These are phyloP conservation scores for Eucalyptus pauciflora DNA, from an alignment of 345 rosid species.

Conservation along the genomic window DNA sequence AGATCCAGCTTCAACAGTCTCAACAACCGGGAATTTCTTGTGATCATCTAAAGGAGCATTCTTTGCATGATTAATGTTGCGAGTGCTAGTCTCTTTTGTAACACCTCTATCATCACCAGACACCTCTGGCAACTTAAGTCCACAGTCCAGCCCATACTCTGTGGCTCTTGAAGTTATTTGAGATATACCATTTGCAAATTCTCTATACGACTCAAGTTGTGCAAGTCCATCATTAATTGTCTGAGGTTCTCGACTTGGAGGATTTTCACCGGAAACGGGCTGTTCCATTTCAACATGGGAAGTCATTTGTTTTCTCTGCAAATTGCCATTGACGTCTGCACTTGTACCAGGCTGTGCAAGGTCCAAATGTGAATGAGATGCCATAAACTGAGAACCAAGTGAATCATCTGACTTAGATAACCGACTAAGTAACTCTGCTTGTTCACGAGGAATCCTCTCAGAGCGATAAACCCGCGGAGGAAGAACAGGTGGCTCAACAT, in stretches of 20 bases:
- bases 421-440: slow-evolving; percentile 48
- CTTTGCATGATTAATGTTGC: background rate
- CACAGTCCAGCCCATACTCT: background rate
- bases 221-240: slow-evolving; percentile 22
- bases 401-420: slow-evolving; percentile 70
- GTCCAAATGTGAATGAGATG: slow-evolving; percentile 37
- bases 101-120: slow-evolving; percentile 6
- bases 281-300: slow-evolving; percentile 3
- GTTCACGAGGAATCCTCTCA: slow-evolving; percentile 69
- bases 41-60: background rate
- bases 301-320: background rate
- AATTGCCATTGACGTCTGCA: slow-evolving; percentile 29
- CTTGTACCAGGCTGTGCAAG: slow-evolving; percentile 23
- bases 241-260: background rate
- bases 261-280: slow-evolving; percentile 1
- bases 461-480: slow-evolving; percentile 54
- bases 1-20: slow-evolving; percentile 7
- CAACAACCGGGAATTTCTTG: background rate
- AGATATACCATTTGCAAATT: slow-evolving; percentile 15
- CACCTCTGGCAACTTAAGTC: background rate
- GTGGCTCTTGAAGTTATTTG: slow-evolving; percentile 21
- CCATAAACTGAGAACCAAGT: slow-evolving; percentile 52
- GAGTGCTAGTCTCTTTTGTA: slow-evolving; percentile 15
- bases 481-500: slow-evolving; percentile 25
- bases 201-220: slow-evolving; percentile 24